phyloP scores from a whole-genome alignment of 176 grass and related monocot species.

The Triticum aestivum region DNA sequence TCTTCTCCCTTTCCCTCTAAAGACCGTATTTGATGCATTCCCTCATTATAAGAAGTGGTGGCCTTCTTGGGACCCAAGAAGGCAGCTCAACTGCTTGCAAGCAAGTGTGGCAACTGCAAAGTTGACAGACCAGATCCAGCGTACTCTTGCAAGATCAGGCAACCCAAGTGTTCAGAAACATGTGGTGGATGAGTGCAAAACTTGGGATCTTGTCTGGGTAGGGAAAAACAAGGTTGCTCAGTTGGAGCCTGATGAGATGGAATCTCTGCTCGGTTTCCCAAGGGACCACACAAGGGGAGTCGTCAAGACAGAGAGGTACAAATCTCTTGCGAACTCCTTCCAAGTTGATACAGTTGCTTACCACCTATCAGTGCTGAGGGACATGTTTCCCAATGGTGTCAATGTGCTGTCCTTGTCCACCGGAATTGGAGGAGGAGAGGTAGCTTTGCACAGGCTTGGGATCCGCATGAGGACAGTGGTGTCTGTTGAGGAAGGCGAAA shows the following conservation, averaged over 20 bases:
- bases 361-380: conserved; percentile 60
- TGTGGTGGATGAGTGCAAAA: conserved; percentile 59
- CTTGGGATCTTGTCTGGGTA: conserved; percentile 83
- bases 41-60: conserved; percentile 53
- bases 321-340: conserved; percentile 72
- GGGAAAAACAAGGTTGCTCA: conserved; percentile 68
- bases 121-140: conserved; percentile 44
- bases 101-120: conserved; percentile 60
- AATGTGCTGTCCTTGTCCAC: conserved; percentile 70
- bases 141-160: conserved; percentile 9
- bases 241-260: conserved; percentile 81
- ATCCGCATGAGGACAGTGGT: conserved; percentile 59
- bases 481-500: conserved; percentile 64
- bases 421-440: conserved; percentile 82
- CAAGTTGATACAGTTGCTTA: conserved; percentile 88
- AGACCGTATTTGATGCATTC: conserved; percentile 60
- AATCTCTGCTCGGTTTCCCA: conserved; percentile 69
- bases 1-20: conserved; percentile 58
- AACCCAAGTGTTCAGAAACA: conserved; percentile 44
- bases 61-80: conserved; percentile 77
- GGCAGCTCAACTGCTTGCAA: conserved; percentile 80
- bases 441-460: conserved; percentile 69
- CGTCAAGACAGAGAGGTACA: conserved; percentile 61
- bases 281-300: conserved; percentile 76
- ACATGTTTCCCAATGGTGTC: conserved; percentile 65